Evolutionary conservation across 2,329 filamentous ascomycete genomes (phyloP).

Genomic region (Aspergillus fischeri): DNA sequence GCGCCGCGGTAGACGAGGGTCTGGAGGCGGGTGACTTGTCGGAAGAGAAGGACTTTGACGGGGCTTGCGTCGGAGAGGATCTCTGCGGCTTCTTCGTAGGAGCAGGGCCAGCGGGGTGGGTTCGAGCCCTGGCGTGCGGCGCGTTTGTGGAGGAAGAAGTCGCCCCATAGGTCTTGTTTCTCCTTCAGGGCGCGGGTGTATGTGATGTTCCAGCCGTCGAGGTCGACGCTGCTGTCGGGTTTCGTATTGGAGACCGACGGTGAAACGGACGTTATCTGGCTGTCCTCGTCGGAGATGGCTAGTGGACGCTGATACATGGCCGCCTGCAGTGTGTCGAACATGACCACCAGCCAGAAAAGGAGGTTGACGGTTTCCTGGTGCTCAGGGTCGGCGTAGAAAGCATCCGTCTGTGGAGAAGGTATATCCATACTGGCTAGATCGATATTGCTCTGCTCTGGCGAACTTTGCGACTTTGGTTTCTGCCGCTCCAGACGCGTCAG

Average conservation of each 20-base stretch:
- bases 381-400: conserved; percentile 18
- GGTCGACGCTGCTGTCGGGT: conserved; percentile 5
- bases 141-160: conserved; percentile 30
- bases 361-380: conserved; percentile 49
- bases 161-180: conserved; percentile 36
- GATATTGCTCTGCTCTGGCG: not conserved
- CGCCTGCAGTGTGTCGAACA: conserved; percentile 56
- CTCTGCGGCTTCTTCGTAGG: conserved; percentile 49
- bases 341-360: conserved; percentile 56
- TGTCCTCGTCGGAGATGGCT: conserved; percentile 46
- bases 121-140: conserved; percentile 2
- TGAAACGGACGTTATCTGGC: conserved; percentile 28
- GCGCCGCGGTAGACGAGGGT: conserved; percentile 45
- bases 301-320: conserved; percentile 49
- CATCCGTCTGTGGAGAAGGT: conserved; percentile 1
- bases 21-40: conserved; percentile 54
- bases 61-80: conserved; percentile 52
- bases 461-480: not conserved
- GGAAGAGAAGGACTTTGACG: conserved; percentile 57
- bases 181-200: conserved; percentile 5
- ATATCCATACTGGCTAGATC: not conserved
- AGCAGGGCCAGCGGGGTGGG: conserved; percentile 50
- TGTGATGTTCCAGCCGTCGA: conserved; percentile 5
- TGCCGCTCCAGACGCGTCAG: conserved; percentile 14
- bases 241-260: not conserved